These are phyloP conservation scores for Spiromastix sp. DNA, from an alignment of 2,329 filamentous ascomycete species.

Conservation along the genomic window DNA sequence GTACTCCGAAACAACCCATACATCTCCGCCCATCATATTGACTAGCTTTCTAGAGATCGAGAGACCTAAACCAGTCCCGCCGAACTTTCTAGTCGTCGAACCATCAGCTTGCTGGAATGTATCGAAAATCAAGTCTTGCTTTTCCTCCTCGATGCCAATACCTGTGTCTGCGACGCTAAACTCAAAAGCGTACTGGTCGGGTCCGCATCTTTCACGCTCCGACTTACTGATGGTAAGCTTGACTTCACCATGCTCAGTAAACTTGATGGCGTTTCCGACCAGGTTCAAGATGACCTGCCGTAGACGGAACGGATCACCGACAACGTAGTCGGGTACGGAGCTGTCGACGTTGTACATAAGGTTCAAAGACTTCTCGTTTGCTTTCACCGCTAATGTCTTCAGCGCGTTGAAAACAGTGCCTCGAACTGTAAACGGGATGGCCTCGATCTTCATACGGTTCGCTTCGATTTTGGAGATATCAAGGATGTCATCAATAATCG, in stretches of 20 bases:
- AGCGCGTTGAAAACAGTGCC: slow-evolving; percentile 95
- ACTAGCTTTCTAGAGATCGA: slow-evolving; percentile 94
- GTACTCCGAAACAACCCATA: slow-evolving; percentile 91
- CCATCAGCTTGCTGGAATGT: slow-evolving; percentile 98
- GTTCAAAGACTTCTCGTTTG: slow-evolving; percentile 89
- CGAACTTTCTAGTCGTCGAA: slow-evolving; percentile 91
- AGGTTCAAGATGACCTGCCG: slow-evolving; percentile 95
- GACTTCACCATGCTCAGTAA: slow-evolving; percentile 93
- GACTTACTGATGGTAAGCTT: slow-evolving; percentile 77
- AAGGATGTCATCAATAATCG: slow-evolving; percentile 79
- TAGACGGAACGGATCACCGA: slow-evolving; percentile 91
- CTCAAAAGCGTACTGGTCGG: slow-evolving; percentile 82
- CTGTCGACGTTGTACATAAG: slow-evolving; percentile 89
- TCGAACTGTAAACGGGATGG: slow-evolving; percentile 89
- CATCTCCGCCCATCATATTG: slow-evolving; percentile 89
- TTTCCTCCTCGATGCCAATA: slow-evolving; percentile 91
- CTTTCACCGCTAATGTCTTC: slow-evolving; percentile 93
- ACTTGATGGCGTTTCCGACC: slow-evolving; percentile 97
- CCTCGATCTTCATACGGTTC: slow-evolving; percentile 95
- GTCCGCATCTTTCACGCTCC: slow-evolving; percentile 52
- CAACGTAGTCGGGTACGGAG: slow-evolving; percentile 86
- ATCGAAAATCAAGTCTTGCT: slow-evolving; percentile 94
- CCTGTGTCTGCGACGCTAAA: slow-evolving; percentile 94
- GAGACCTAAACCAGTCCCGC: slow-evolving; percentile 83
- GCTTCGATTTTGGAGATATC: slow-evolving; percentile 76